These are phyloP conservation scores for Botryotinia globosa DNA, from an alignment of 2,329 filamentous ascomycete genomes.

Conservation along the genomic window DNA sequence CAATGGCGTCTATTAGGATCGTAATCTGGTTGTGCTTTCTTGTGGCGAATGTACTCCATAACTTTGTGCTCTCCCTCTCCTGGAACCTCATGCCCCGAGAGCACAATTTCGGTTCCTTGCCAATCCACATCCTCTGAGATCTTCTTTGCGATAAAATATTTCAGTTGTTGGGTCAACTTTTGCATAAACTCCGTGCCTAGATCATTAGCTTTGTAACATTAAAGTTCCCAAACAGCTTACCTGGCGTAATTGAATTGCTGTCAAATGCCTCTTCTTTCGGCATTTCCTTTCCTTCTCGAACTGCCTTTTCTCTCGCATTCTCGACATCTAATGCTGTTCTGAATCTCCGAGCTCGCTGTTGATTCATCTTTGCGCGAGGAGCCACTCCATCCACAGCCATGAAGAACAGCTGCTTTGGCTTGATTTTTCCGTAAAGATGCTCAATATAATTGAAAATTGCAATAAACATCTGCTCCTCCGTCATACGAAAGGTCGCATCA, in stretches of 20 bases:
- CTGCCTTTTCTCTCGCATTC: constrained; percentile 85
- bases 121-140: constrained; percentile 95
- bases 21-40: constrained; percentile 92
- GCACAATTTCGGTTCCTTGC: constrained; percentile 93
- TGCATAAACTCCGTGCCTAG: constrained; percentile 87
- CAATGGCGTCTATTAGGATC: constrained; percentile 93
- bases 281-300: constrained; percentile 84
- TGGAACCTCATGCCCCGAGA: constrained; percentile 96
- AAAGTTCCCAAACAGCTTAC: constrained; percentile 39
- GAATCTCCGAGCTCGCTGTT: constrained; percentile 93
- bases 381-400: constrained; percentile 99
- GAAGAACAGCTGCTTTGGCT: constrained; percentile 97
- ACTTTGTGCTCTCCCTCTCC: constrained; percentile 99
- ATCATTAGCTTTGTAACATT: constrained; percentile 39
- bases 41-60: constrained; percentile 99
- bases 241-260: constrained; percentile 98
- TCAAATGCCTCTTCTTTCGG: constrained; percentile 95
- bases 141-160: constrained; percentile 99
- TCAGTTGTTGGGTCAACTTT: constrained; percentile 86
- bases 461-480: constrained; percentile 99
- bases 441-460: constrained; percentile 99
- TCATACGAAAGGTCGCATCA: constrained; percentile 86
- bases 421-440: constrained; percentile 97
- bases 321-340: constrained; percentile 91
- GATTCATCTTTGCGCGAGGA: constrained; percentile 98